Base-by-base conservation (phyloP, 345 rosid species). In the Lepidium sativum region DNA sequence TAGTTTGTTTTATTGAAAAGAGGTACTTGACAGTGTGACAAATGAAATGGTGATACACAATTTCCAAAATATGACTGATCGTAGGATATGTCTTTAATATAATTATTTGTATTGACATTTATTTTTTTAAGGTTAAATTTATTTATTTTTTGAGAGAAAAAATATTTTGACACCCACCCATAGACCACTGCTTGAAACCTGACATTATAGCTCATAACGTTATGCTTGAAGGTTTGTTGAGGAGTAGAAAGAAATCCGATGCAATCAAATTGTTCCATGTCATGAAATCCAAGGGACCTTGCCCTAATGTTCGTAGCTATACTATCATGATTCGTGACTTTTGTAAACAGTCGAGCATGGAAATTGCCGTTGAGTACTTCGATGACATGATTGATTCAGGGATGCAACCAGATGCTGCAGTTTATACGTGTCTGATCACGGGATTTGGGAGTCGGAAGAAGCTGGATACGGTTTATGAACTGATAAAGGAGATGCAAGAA, bases 221-320 rank as follows among this genome's bases (percentile, higher is more conserved):
- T 15, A 90, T 90, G 97, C 84, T 90, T 50, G 89, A 81, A 61
- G 92, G 99, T 59, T 77, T 94, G 77, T 71, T 86, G 75, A 80
- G 70, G 85, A 72, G 82, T 40, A 79, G 80, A 27, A 83, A 84
- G 67, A 80, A 80, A 67, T 86, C 92, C 1, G 92, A 90, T 71
- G 91, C 88, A 3, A 82, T 88, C 21, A 90, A 90, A 75, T 72
- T 94, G 76, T 85, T 94, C 9, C 81, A 81, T 82, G 79, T 90
- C 32, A 88, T 94, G 97, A 86, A 81, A 77, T 76, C 85, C 33
- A 88, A 88, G 75, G 97, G 92, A 6, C 97, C 97, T 18, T 38
- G 29, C 0, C 95, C 96, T 0, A 86, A 78, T 44, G 83, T 82
- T 27, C 77, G 75, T 37, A 94, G 99, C 75, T 90, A 80, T 76